A percentile compares a stretch with the other conserved stretches of the same genome.
These are phyloP conservation scores for Pulveroboletus sp. DNA, from an alignment of 768 basidiomycete genomes.

Conservation along the genomic window DNA sequence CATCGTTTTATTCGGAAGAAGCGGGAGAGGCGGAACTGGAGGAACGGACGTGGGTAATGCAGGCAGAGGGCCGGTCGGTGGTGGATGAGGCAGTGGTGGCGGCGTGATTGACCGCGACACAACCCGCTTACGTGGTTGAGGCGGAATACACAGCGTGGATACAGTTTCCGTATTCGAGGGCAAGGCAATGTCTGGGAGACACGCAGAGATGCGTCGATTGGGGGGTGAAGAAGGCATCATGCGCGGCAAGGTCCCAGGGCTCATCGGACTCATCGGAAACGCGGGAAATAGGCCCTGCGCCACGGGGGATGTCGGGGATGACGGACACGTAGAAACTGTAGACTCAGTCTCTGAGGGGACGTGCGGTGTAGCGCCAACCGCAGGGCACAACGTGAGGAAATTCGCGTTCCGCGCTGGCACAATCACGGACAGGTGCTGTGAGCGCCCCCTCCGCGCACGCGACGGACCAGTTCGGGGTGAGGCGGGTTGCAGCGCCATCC, in stretches of 20 bases:
- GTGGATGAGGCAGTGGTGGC: conserved; percentile 26
- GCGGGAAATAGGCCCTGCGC: not conserved
- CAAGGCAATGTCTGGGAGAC: conserved; percentile 2
- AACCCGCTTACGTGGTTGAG: conserved; percentile 19
- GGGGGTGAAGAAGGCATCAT: conserved; percentile 1
- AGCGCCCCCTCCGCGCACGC: conserved; percentile 6
- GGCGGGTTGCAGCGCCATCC: not conserved
- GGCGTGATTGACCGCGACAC: conserved; percentile 26
- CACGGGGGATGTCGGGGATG: conserved; percentile 15
- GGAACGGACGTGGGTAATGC: conserved; percentile 23
- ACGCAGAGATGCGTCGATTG: conserved; percentile 4
- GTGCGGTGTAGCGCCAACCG: conserved; percentile 19
- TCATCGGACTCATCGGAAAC: not conserved
- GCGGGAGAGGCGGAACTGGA: conserved; percentile 28
- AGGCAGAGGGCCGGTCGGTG: conserved; percentile 29
- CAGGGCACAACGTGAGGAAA: conserved; percentile 13
- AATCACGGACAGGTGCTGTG: conserved; percentile 12
- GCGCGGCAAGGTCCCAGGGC: not conserved
- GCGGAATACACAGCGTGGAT: conserved; percentile 7
- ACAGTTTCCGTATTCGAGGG: conserved; percentile 21
- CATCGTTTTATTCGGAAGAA: conserved; percentile 18
- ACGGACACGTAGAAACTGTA: not conserved
- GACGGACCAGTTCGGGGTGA: not conserved
- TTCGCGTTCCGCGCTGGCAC: conserved; percentile 9
- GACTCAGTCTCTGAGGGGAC: conserved; percentile 22